Evolutionary conservation across 2,329 filamentous ascomycete species (phyloP).

Genomic region (Davidsoniella eucalypti): DNA sequence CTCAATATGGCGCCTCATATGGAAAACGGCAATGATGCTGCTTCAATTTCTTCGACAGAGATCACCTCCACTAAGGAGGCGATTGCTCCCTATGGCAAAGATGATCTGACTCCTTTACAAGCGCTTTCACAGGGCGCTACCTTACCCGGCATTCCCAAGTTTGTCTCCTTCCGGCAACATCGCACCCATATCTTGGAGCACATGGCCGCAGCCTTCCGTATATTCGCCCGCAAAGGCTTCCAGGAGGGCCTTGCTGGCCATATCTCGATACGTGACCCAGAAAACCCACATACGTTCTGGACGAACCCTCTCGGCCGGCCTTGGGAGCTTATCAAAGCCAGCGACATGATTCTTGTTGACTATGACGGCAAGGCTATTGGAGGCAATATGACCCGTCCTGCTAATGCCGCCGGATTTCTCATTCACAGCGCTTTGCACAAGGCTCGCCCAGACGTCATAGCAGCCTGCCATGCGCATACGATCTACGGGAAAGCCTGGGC

Average conservation of each 20-base stretch:
- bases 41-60: neutral
- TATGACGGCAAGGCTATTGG: conserved; percentile 40
- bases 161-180: conserved; percentile 16
- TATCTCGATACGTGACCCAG: conserved; percentile 26
- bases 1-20: neutral
- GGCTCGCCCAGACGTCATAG: conserved; percentile 44
- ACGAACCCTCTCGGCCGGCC: conserved; percentile 45
- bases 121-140: conserved; percentile 9
- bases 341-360: conserved; percentile 51
- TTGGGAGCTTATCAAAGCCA: conserved; percentile 47
- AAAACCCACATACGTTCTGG: conserved; percentile 23
- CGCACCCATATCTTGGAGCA: conserved; percentile 24
- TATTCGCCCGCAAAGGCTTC: conserved; percentile 30
- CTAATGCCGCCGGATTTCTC: conserved; percentile 51
- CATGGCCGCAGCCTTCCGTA: conserved; percentile 30
- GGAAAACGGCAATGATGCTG: neutral
- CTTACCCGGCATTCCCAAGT: conserved; percentile 8
- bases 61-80: neutral
- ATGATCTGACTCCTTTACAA: conserved; percentile 7
- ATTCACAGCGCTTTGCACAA: conserved; percentile 52
- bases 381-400: conserved; percentile 36
- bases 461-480: conserved; percentile 50
- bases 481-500: conserved; percentile 49
- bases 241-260: conserved; percentile 30
- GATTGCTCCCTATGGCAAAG: conserved; percentile 5